These are phyloP conservation scores for Pseudogymnoascus sp. DNA, from an alignment of 2,329 filamentous ascomycete species.

Conservation along the genomic window DNA sequence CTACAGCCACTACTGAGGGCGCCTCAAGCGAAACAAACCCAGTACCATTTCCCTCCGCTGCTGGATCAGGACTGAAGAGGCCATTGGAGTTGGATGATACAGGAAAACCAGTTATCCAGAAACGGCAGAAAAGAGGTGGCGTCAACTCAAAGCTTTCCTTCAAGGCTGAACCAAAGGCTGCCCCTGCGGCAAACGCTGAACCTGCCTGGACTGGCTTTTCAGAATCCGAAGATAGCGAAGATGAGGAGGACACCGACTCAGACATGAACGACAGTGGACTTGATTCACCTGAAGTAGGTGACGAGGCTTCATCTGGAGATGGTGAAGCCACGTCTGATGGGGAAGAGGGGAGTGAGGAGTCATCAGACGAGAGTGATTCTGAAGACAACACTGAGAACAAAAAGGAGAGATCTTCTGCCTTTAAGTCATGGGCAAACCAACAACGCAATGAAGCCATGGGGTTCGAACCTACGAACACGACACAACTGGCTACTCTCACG, in stretches of 20 bases:
- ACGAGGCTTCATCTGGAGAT: constrained; percentile 12
- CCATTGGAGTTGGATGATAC: constrained; percentile 67
- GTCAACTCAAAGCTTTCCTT: constrained; percentile 42
- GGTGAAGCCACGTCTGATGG: constrained; percentile 22
- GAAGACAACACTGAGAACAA: constrained; percentile 28
- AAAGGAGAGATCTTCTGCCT: constrained; percentile 51
- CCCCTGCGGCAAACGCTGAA: constrained; percentile 35
- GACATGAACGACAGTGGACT: constrained; percentile 16
- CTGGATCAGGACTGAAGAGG: constrained; percentile 61
- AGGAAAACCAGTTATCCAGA: constrained; percentile 74
- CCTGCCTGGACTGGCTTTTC: constrained; percentile 55
- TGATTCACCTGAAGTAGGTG: constrained; percentile 19
- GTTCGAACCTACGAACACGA: constrained; percentile 40
- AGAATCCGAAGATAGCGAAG: constrained; percentile 14
- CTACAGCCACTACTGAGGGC: constrained; percentile 10
- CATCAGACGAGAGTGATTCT: constrained; percentile 25
- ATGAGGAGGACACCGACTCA: constrained; percentile 17
- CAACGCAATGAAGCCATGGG: constrained; percentile 79
- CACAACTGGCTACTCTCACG: constrained; percentile 30
- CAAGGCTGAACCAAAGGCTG: constrained; percentile 33
- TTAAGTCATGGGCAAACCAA: constrained; percentile 87
- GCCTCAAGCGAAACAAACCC: background rate
- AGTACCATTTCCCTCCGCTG: background rate
- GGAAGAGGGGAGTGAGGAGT: constrained; percentile 20
- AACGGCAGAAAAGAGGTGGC: constrained; percentile 64